A percentile compares a stretch with the other conserved stretches of the same genome.
phyloP scores from a whole-genome alignment of 2,329 filamentous ascomycete species.

The Colletotrichum incanum region DNA sequence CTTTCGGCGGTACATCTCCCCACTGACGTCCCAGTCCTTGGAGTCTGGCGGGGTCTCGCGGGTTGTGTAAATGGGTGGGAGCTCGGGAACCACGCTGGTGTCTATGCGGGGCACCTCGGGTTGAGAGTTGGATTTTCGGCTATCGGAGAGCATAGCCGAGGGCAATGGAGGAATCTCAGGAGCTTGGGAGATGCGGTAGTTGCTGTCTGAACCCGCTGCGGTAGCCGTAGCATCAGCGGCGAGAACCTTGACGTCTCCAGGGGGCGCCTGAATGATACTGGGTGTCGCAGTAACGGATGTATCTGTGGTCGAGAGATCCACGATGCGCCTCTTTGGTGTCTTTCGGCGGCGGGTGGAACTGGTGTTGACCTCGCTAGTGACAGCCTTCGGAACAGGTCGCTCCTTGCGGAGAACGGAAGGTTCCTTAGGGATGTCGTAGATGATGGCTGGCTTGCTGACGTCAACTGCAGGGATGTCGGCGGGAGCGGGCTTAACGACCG shows the following conservation, averaged over 20 bases:
- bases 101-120: conserved; percentile 58
- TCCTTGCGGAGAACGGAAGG: conserved; percentile 73
- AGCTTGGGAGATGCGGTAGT: conserved; percentile 63
- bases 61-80: conserved; percentile 52
- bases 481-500: conserved; percentile 80
- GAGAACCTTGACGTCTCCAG: conserved; percentile 32
- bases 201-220: conserved; percentile 48
- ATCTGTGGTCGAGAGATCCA: conserved; percentile 74
- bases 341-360: conserved; percentile 73
- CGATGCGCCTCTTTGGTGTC: conserved; percentile 74
- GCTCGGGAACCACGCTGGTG: conserved; percentile 54
- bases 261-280: conserved; percentile 28
- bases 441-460: conserved; percentile 77
- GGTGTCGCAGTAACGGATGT: conserved; percentile 31
- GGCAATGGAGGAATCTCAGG: conserved; percentile 56
- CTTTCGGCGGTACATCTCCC: conserved; percentile 88
- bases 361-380: conserved; percentile 72
- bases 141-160: conserved; percentile 52
- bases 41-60: conserved; percentile 52
- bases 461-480: conserved; percentile 76
- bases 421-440: conserved; percentile 68
- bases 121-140: conserved; percentile 50
- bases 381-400: conserved; percentile 65
- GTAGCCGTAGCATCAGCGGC: conserved; percentile 28
- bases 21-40: conserved; percentile 76